phyloP scores from a whole-genome alignment of 169 alveolate species.

The Eimeria falciformis region DNA sequence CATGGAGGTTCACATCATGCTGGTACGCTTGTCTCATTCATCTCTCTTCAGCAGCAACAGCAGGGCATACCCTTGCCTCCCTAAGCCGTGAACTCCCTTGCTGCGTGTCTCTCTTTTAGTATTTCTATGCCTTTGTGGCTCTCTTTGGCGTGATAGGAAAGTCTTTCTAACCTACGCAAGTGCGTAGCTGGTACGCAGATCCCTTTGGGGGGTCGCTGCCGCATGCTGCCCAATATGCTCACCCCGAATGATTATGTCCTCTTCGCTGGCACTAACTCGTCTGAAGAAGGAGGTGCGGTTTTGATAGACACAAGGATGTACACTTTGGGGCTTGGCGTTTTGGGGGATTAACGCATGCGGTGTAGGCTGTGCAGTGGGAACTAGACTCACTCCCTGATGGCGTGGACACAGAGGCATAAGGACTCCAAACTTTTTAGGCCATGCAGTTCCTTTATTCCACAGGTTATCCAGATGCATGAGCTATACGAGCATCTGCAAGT shows the following conservation, averaged over 20 bases:
- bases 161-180: constrained; percentile 48
- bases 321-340: too few species aligned
- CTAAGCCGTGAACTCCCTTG: not conserved
- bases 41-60: too few species aligned
- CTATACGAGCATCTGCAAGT: too few species aligned
- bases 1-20: constrained; percentile 50
- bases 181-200: constrained; percentile 59
- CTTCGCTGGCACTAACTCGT: constrained; percentile 39
- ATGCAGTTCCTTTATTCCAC: too few species aligned
- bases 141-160: constrained; percentile 1
- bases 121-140: not conserved
- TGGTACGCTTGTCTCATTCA: not conserved
- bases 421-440: too few species aligned
- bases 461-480: too few species aligned
- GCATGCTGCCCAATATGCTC: constrained; percentile 25
- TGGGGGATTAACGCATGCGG: too few species aligned
- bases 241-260: constrained; percentile 15
- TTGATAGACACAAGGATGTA: not conserved
- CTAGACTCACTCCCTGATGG: too few species aligned
- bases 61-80: not conserved
- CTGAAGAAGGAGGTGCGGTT: constrained; percentile 32
- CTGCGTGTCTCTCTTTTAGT: not conserved
- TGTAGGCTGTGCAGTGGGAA: too few species aligned
- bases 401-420: too few species aligned
- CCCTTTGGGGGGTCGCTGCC: constrained; percentile 66